Base-by-base conservation (phyloP, 2,329 filamentous ascomycete species). In the Aspergillus uvarum region DNA sequence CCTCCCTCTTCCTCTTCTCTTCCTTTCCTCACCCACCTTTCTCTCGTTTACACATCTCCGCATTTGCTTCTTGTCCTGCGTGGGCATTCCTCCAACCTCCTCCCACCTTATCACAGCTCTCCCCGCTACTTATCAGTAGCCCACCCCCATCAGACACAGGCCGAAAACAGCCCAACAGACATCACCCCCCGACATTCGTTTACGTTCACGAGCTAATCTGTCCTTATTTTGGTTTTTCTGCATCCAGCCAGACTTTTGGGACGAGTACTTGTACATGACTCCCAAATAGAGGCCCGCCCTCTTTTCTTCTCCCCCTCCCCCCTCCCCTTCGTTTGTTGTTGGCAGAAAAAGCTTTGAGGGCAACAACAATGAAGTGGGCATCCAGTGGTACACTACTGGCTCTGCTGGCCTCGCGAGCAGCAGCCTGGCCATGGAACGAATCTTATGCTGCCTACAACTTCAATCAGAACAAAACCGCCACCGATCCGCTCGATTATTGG, bases 391-490 rank as follows among this genome's bases (percentile, higher is more conserved):
- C 58, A 16, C 56, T 70, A 47, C 57, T 75, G 47, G 61, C 67
- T 58, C 65, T 66, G 53, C 71, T 70, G 47, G 68, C 62, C 47
- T 54, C 60, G 5, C 50, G 60, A 5, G 65, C 64, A 51, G 55
- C 19, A 24, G 65, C 66, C 51, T 77, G 74, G 74, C 75, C 75
- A 12, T 85, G 84, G 62, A 80, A 83, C 59, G 76, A 80, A 31
- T 70, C 70, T 2, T 76, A 83, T 54, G 74, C 76, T 47, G 77
- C 79, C 44, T 87, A 80, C 74, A 88, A 88, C 66, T 75, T 88
- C 63, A 88, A 88, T 69, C 76, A 79, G 63, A 87, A 88, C 69
- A 65, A 81, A 65, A 74, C 77, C 47, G 85, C 86, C 14, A 79
- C 69, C 4, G 71, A 80, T 56, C 83, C 85, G 2, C 72, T 82